Evolutionary conservation across 305 asterid genomes (phyloP), one percentile per base, ranked within the genome.

Genomic region (Lippia alba): DNA sequence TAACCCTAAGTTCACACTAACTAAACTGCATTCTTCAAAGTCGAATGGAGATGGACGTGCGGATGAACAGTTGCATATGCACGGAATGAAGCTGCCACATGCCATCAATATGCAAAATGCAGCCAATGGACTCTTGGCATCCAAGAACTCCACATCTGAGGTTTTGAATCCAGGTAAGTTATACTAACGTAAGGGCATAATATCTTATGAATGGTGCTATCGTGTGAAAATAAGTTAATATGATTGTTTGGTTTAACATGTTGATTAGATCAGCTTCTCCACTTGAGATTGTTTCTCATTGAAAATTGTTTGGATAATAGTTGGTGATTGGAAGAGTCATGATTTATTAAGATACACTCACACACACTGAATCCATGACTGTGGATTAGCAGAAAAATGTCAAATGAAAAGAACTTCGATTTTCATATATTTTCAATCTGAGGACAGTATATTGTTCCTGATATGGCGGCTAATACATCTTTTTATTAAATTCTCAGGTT

Each of bases 1-100:
- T 74, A 71, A 67, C 80, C 74, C 96, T 66, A 90, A 82, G 79
- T 90, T 88, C 82, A 84, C 91, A 4, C 71, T 85, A 5, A 81
- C 92, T 2, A 78, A 79, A 75, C 90, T 69, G 58, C 80, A 65
- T 64, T 61, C 83, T 33, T 60, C 66, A 45, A 89, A 79, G 78
- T 72, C 82, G 40, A 79, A 75, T 51, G 87, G 84, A 72, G 70
- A 76, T 69, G 87, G 71, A 63, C 70, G 65, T 55, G 63, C 65
- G 39, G 74, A 69, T 39, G 77, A 79, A 69, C 83, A 71, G 74
- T 66, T 86, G 62, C 79, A 71, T 56, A 59, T 80, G 54, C 76
- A 53, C 44, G 84, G 86, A 72, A 63, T 65, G 56, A 78, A 82
- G 57, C 54, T 73, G 74, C 78, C 86, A 55, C 83, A 63, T 71